Evolutionary conservation across 495 filamentous ascomycete genomes (phyloP), one percentile per base, ranked within the genome.

Genomic region (Elasticomyces elasticus): DNA sequence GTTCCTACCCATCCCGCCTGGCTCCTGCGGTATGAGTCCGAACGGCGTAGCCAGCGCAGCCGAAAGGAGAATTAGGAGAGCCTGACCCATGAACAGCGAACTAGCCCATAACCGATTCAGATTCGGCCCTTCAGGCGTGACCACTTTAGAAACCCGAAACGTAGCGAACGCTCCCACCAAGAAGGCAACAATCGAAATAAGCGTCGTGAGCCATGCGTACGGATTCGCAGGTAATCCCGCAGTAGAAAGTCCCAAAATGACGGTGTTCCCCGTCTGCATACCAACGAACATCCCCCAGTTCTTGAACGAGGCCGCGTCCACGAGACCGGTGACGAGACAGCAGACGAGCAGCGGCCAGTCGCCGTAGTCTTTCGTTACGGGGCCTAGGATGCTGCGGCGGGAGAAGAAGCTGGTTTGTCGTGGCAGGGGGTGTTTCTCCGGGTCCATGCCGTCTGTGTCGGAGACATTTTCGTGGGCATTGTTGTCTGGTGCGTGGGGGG

Each of bases 51-150:
- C 56, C 9, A 85, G 66, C 1, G 74, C 73, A n/a, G 77, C 80
- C 5, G 79, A 77, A 44, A 84, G 66, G 26, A 80, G 59, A 54
- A 84, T 72, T 44, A 79, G 67, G 20, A 72, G 42, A 13, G 72
- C 67, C 58, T 86, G 83, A 1, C 77, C n/a, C 37, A 78, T 49
- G 69, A 85, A 85, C 76, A n/a, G 49, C 44, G 35, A 55, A 46
- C 45, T 41, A n/a, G 37, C 40, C 49, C 54, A 52, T 24, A 58
- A 27, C 10, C 50, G 59, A 46, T 47, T 60, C 19, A 38, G 44
- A 1, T 11, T 55, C 22, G 52, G 47, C 31, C 56, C 56, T 25
- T 50, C 55, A 23, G 59, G 48, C 22, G 42, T 28, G 20, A 55
- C 30, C 35, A n/a, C 1, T 27, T 50, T 55, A 13, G 53, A 55